phyloP scores from a whole-genome alignment of 2,329 filamentous ascomycete species.

The Fusarium sp. region DNA sequence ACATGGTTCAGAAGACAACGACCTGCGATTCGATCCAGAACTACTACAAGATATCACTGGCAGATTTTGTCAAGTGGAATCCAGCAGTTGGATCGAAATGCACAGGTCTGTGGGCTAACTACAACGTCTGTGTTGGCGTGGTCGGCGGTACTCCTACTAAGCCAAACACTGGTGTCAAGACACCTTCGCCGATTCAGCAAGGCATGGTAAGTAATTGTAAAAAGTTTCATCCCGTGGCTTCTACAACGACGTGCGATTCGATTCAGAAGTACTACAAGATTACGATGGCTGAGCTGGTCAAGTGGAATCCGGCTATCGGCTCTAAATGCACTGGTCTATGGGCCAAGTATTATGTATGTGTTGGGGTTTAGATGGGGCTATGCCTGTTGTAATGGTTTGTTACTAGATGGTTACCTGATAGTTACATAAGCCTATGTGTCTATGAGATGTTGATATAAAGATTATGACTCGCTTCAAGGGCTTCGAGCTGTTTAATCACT shows the following conservation, averaged over 20 bases:
- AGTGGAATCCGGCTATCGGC: not conserved
- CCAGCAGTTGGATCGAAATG: not conserved
- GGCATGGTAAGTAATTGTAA: not conserved
- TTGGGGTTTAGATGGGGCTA: not conserved
- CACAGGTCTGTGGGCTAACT: not conserved
- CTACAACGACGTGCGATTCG: not conserved
- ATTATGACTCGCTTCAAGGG: too few relatives aligned
- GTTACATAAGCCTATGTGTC: too few relatives aligned
- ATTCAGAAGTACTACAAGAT: conserved; percentile 1
- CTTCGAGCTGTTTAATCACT: too few relatives aligned
- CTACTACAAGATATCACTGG: conserved; percentile 15
- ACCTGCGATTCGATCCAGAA: not conserved
- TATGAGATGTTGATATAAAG: too few relatives aligned
- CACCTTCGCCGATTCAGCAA: not conserved
- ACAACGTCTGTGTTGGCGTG: not conserved
- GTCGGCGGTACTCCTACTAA: not conserved
- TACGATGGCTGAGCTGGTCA: not conserved
- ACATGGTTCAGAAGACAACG: not conserved
- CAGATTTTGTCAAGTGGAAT: conserved; percentile 16
- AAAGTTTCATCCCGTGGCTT: not conserved
- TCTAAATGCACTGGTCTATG: not conserved
- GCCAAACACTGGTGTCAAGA: not conserved
- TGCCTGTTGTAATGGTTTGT: too few relatives aligned
- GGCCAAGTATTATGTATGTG: not conserved
- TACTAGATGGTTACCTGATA: too few relatives aligned